A percentile compares a stretch with the other conserved stretches of the same genome.
These are phyloP conservation scores for Paramecium sexaurelia DNA, from an alignment of 73 alveolate genomes.

Conservation along the genomic window DNA sequence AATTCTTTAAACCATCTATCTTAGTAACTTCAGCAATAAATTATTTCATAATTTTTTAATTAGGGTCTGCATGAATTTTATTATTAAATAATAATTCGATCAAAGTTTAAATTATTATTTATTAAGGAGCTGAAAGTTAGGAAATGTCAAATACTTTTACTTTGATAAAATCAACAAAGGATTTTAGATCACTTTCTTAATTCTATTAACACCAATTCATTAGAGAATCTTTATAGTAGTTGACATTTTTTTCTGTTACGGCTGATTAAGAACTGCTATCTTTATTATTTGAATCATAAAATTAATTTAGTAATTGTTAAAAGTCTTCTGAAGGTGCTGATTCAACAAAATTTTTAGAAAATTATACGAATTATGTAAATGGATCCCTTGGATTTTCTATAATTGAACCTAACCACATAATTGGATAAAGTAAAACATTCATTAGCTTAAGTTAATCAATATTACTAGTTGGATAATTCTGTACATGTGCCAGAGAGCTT, in stretches of 20 bases:
- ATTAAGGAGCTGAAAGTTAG: not conserved
- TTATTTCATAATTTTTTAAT: not conserved
- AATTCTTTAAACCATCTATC: not conserved
- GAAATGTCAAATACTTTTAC: not conserved
- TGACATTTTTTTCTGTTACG: not conserved
- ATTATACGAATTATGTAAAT: not conserved
- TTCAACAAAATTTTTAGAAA: not conserved
- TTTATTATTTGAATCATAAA: not conserved
- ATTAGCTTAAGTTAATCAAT: not conserved
- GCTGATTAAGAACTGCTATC: not conserved
- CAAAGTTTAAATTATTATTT: not conserved
- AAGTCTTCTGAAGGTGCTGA: not conserved
- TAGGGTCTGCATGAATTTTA: not conserved
- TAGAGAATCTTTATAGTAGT: not conserved
- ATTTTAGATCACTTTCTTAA: not conserved
- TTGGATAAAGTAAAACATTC: not conserved
- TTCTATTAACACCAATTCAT: not conserved
- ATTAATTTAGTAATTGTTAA: not conserved
- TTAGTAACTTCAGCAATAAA: not conserved
- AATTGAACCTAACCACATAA: not conserved
- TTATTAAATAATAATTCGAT: not conserved
- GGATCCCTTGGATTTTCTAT: not conserved
- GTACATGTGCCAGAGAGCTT: not conserved
- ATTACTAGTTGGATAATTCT: not conserved
- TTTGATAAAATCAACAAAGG: not conserved